Percentiles rank a stretch among this genome's conserved stretches.
These are phyloP conservation scores for Aspergillus texensis DNA, from an alignment of 2,329 filamentous ascomycete genomes.

Conservation along the genomic window DNA sequence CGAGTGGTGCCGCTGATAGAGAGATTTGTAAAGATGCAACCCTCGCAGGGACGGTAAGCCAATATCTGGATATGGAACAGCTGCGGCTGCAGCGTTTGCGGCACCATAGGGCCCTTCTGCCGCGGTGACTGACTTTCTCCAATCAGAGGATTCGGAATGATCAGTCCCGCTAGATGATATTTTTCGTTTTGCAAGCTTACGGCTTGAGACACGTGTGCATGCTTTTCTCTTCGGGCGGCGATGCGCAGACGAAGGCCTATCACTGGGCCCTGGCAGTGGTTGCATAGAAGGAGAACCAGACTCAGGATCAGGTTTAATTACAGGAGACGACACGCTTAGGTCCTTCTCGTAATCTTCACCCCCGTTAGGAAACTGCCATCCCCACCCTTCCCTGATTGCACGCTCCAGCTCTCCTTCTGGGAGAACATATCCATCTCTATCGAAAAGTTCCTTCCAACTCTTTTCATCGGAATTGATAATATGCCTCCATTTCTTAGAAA, in stretches of 20 bases:
- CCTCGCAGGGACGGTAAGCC: slow-evolving; percentile 77
- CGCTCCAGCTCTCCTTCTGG: slow-evolving; percentile 80
- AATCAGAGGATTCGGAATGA: slow-evolving; percentile 45
- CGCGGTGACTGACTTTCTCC: slow-evolving; percentile 50
- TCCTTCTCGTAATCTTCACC: slow-evolving; percentile 78
- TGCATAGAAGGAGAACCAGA: slow-evolving; percentile 23
- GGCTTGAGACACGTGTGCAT: slow-evolving; percentile 45
- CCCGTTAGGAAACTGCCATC: slow-evolving; percentile 87
- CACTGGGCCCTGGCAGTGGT: slow-evolving; percentile 27
- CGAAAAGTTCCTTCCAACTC: slow-evolving; percentile 91
- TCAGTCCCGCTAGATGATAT: slow-evolving; percentile 49
- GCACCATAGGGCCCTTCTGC: slow-evolving; percentile 82
- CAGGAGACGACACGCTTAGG: slow-evolving; percentile 59
- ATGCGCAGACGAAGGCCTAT: slow-evolving; percentile 27
- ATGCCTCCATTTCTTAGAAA: slow-evolving; percentile 91
- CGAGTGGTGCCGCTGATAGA: slow-evolving; percentile 90
- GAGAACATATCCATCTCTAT: slow-evolving; percentile 77
- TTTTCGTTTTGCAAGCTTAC: slow-evolving; percentile 62
- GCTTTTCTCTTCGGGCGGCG: slow-evolving; percentile 53
- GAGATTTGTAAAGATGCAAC: slow-evolving; percentile 91
- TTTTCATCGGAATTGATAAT: slow-evolving; percentile 92
- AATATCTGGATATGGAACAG: slow-evolving; percentile 78
- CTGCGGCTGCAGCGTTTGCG: slow-evolving; percentile 79
- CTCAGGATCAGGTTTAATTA: slow-evolving; percentile 45
- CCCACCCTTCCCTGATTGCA: slow-evolving; percentile 91